These are phyloP conservation scores for Cinnamomum chago DNA, from an alignment of 164 flowering plant genomes.

Conservation along the genomic window DNA sequence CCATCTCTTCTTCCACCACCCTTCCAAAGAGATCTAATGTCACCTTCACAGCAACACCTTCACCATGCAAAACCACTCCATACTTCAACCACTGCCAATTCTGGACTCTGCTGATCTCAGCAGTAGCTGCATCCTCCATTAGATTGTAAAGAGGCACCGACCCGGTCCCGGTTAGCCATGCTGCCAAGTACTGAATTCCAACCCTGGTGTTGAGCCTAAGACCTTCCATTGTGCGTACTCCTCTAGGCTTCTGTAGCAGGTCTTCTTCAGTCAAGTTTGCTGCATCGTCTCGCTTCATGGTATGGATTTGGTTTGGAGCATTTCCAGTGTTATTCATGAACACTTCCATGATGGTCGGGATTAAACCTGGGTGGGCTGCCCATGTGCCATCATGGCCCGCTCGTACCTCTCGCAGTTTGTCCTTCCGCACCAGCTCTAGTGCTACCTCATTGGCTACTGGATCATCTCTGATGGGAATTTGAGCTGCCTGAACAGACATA, in stretches of 20 bases:
- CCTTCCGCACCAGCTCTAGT: slow-evolving; percentile 68
- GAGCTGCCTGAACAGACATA: slow-evolving; percentile 68
- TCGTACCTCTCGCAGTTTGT: slow-evolving; percentile 75
- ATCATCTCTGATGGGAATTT: slow-evolving; percentile 84
- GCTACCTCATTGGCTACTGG: slow-evolving; percentile 83
- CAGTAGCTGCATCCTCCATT: slow-evolving; percentile 97
- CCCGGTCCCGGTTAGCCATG: slow-evolving; percentile 87
- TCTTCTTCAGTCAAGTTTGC: slow-evolving; percentile 58
- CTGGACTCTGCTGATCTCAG: slow-evolving; percentile 89
- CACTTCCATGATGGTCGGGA: slow-evolving; percentile 65
- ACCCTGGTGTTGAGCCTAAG: slow-evolving; percentile 82
- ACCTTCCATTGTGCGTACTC: slow-evolving; percentile 75
- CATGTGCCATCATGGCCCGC: slow-evolving; percentile 97
- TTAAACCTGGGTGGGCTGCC: slow-evolving; percentile 95
- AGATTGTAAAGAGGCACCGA: slow-evolving; percentile 93
- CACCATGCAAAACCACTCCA: slow-evolving; percentile 68
- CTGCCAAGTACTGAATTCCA: slow-evolving; percentile 85
- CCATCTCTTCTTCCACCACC: slow-evolving; percentile 88
- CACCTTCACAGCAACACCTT: slow-evolving; percentile 61
- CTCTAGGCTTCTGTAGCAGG: slow-evolving; percentile 62
- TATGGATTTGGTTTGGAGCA: slow-evolving; percentile 59
- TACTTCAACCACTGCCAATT: slow-evolving; percentile 94
- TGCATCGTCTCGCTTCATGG: slow-evolving; percentile 60
- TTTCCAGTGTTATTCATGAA: slow-evolving; percentile 61
- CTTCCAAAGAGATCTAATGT: slow-evolving; percentile 59